Evolutionary conservation across 2,329 filamentous ascomycete genomes (phyloP), one percentile per base, ranked within the genome.

Genomic region (Biscogniauxia sp.): DNA sequence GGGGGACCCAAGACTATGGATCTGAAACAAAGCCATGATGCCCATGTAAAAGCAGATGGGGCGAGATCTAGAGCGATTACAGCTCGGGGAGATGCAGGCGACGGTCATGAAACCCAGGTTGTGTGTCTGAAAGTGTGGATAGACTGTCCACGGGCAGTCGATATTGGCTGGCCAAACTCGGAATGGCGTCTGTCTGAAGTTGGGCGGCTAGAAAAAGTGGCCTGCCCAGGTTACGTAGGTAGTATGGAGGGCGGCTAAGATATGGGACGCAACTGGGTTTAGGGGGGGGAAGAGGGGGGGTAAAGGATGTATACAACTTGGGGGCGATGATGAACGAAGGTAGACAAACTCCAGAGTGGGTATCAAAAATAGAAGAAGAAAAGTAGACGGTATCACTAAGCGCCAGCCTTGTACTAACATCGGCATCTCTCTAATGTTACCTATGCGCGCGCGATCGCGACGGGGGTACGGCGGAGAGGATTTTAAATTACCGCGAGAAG

Each of bases 91-190:
- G 61, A 72, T 71, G 72, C 71, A 72, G 70, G 70, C 67, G 71
- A 64, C 65, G 70, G 73, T 72, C 73, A 77, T 84, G 82, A 85
- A 85, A 85, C 82, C 71, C 66, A 69, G 72, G 72, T 73, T 64
- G 74, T 78, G 82, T 84, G 74, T 84, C 80, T 78, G 74, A 80
- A 79, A 67, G 69, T 71, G 69, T 73, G 72, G 74, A 76, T 75
- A 68, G 73, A 68, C 66, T 64, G 69, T 64, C 65, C 73, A 78
- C 67, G 73, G 75, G 74, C 74, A 72, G 72, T 75, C 75, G 77
- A 80, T 78, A 84, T 84, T 85, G 82, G 82, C 77, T 78, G 72
- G 69, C 67, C 65, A 67, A 69, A 69, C 69, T 74, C 69, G 73
- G 71, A 70, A 77, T 75, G 77, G 79, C 78, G 78, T 78, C 73